Evolutionary conservation across 495 filamentous ascomycete genomes (phyloP).

Genomic region (Annulohypoxylon moriforme): DNA sequence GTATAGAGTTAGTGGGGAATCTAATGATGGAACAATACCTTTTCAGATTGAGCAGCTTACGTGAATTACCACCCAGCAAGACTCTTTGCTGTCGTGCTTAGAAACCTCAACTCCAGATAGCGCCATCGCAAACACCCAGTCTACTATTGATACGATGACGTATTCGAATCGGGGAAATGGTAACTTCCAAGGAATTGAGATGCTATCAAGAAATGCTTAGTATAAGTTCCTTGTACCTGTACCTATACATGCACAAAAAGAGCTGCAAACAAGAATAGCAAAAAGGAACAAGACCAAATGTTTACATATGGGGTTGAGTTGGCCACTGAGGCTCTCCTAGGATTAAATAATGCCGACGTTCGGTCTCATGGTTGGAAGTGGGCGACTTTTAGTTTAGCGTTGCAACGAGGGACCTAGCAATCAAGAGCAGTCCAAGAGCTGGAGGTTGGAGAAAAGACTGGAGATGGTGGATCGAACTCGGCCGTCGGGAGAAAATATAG

Average conservation of each 20-base stretch:
- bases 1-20: too few relatives aligned
- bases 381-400: conserved; percentile 31
- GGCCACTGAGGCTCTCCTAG: conserved; percentile 29
- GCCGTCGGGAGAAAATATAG: conserved; percentile 45
- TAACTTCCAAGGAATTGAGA: neutral
- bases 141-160: conserved; percentile 12
- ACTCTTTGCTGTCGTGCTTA: conserved; percentile 73
- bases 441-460: conserved; percentile 39
- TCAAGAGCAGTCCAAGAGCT: neutral
- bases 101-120: conserved; percentile 72
- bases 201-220: neutral
- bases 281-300: conserved; percentile 2
- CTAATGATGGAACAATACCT: too few relatives aligned
- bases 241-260: neutral
- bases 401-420: conserved; percentile 18
- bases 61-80: conserved; percentile 85
- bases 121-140: conserved; percentile 42
- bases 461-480: conserved; percentile 36
- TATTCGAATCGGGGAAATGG: neutral
- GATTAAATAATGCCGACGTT: conserved; percentile 41
- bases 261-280: neutral
- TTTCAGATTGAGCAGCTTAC: conserved; percentile 47
- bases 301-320: conserved; percentile 29
- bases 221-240: neutral
- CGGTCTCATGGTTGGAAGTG: conserved; percentile 17